These are phyloP conservation scores for Diaporthe capsici DNA, from an alignment of 2,329 filamentous ascomycete species.

Conservation along the genomic window DNA sequence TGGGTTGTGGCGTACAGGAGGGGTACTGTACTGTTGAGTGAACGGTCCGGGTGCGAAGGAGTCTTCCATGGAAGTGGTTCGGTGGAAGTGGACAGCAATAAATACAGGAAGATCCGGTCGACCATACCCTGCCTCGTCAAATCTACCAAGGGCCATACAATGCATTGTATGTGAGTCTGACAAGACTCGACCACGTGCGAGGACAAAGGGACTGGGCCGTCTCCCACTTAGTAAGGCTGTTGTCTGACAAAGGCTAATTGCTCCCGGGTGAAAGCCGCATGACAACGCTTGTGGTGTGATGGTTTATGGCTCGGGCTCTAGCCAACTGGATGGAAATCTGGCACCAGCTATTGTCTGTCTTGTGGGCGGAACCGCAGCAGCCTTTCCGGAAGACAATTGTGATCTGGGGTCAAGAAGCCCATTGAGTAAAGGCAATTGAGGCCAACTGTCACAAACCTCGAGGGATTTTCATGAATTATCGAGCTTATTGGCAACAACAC, in stretches of 20 bases:
- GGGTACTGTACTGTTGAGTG: neutral
- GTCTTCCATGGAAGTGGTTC: rapidly evolving
- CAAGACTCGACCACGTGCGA: too few species aligned
- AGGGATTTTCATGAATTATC: neutral
- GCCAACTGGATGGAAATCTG: neutral
- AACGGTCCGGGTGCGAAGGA: neutral
- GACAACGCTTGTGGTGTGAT: neutral
- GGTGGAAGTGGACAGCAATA: neutral
- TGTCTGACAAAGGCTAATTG: neutral
- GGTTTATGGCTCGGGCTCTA: too few species aligned
- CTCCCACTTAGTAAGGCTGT: neutral
- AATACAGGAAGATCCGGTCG: neutral
- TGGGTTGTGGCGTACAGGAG: neutral
- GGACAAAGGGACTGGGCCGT: neutral
- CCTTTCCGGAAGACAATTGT: too few species aligned
- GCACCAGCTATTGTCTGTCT: neutral
- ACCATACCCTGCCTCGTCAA: neutral
- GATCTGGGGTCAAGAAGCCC: neutral
- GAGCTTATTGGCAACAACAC: neutral
- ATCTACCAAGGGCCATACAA: neutral
- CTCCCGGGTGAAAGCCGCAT: neutral
- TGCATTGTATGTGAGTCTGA: neutral
- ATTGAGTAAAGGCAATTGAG: too few species aligned
- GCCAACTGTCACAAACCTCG: too few species aligned
- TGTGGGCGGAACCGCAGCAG: neutral